Evolutionary conservation across 257 asterid species (phyloP).

Genomic region (Salvia miltiorrhiza): DNA sequence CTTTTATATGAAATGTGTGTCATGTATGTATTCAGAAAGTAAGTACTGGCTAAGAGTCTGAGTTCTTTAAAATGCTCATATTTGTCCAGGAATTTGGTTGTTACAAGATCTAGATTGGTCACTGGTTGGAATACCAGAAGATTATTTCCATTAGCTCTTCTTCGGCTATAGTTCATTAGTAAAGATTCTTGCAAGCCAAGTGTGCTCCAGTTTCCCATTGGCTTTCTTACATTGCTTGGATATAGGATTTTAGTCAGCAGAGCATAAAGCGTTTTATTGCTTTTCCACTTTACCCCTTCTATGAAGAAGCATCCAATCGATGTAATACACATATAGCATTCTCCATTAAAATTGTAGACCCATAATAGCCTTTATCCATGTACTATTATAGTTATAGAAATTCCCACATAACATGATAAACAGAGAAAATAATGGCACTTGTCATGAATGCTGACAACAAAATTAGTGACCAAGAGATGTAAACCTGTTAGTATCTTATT

Average conservation of each 20-base stretch:
- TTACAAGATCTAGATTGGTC: neutral
- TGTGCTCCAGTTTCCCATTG: neutral
- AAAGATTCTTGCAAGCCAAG: neutral
- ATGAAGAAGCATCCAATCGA: neutral
- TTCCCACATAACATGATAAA: neutral
- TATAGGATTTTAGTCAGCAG: neutral
- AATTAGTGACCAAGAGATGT: neutral
- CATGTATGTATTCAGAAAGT: slow-evolving; percentile 5
- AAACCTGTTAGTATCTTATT: neutral
- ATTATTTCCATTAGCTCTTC: neutral
- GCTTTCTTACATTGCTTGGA: neutral
- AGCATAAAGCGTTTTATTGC: neutral
- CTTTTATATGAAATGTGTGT: neutral
- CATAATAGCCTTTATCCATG: neutral
- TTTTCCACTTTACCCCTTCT: neutral
- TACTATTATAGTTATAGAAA: neutral
- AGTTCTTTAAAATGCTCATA: slow-evolving; percentile 1
- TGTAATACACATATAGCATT: neutral
- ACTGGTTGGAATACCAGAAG: neutral
- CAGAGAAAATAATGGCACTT: neutral
- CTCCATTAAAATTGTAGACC: neutral
- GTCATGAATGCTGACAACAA: neutral
- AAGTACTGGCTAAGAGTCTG: neutral
- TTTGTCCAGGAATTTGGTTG: slow-evolving; percentile 13
- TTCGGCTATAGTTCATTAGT: neutral